These are phyloP conservation scores for Chlamydomonas schloesseri DNA, from an alignment of 139 green algal genomes.

Conservation along the genomic window DNA sequence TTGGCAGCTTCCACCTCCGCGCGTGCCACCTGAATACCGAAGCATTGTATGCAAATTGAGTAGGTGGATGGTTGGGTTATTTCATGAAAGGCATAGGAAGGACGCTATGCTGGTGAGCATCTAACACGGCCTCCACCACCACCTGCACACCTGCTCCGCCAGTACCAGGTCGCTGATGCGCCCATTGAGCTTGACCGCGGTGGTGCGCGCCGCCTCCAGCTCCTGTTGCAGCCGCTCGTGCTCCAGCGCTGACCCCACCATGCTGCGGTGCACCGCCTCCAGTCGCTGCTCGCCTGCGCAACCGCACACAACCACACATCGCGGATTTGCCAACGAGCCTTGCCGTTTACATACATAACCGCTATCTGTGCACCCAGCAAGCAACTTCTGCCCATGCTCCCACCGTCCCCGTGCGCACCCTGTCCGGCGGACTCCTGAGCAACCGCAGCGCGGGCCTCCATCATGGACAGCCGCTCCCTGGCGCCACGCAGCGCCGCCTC, in stretches of 20 bases:
- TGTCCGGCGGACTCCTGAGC: constrained; percentile 38
- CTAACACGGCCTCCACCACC: no score
- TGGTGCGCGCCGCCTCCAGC: constrained; percentile 53
- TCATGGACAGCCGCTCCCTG: constrained; percentile 53
- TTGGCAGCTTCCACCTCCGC: constrained; percentile 34
- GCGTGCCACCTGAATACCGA: neutral
- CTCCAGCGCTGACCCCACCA: constrained; percentile 37
- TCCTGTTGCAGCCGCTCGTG: constrained; percentile 53
- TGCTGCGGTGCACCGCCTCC: constrained; percentile 38
- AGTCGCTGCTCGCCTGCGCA: constrained; percentile 49
- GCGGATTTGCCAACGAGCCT: no score
- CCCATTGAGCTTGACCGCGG: constrained; percentile 62
- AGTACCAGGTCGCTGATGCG: constrained; percentile 65
- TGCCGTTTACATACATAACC: no score
- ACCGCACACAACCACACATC: no score
- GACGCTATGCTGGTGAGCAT: no score
- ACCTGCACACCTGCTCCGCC: constrained; percentile 47
- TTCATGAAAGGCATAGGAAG: no score
- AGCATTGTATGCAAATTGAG: neutral
- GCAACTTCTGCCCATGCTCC: no score
- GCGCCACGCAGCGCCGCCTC: constrained; percentile 25
- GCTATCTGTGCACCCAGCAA: no score
- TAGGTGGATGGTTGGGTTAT: no score
- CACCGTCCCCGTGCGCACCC: neutral
- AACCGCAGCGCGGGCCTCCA: constrained; percentile 53